Evolutionary conservation across 2,329 filamentous ascomycete genomes (phyloP).

Genomic region (Harringtonia aguacate): DNA sequence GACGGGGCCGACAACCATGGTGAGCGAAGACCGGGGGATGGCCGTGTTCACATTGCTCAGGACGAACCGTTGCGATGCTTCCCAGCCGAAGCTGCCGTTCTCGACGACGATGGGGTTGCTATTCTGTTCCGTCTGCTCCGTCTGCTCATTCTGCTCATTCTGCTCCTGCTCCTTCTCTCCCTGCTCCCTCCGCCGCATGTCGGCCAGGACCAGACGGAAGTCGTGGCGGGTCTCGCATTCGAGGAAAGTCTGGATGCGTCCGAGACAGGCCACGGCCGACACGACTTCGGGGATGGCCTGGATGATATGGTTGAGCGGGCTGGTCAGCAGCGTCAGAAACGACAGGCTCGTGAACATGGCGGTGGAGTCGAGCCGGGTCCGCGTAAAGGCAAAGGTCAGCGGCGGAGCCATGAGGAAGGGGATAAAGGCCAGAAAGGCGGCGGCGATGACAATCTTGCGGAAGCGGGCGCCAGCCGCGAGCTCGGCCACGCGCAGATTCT

Average conservation of each 20-base stretch:
- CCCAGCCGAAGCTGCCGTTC: conserved; percentile 25
- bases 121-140: too few species aligned
- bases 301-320: conserved; percentile 21
- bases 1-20: conserved; percentile 30
- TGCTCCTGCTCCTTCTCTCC: background rate
- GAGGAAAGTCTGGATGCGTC: conserved; percentile 26
- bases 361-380: conserved; percentile 13
- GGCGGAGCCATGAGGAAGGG: conserved; percentile 27
- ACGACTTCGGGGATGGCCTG: conserved; percentile 21
- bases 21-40: conserved; percentile 20
- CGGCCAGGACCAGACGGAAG: too few species aligned
- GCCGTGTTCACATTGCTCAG: conserved; percentile 23
- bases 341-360: conserved; percentile 22
- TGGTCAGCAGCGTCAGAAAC: conserved; percentile 22
- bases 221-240: conserved; percentile 18
- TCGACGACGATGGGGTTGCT: conserved; percentile 1
- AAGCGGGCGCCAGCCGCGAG: conserved; percentile 19
- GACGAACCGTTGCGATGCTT: conserved; percentile 14
- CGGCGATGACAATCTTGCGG: conserved; percentile 15
- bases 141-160: background rate
- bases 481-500: conserved; percentile 23
- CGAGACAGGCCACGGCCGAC: conserved; percentile 20
- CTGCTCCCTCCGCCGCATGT: too few species aligned
- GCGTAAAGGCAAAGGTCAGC: conserved; percentile 18
- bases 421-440: conserved; percentile 19